These are phyloP conservation scores for Metarhizium rileyi DNA, from an alignment of 2,329 filamentous ascomycete genomes.

Conservation along the genomic window DNA sequence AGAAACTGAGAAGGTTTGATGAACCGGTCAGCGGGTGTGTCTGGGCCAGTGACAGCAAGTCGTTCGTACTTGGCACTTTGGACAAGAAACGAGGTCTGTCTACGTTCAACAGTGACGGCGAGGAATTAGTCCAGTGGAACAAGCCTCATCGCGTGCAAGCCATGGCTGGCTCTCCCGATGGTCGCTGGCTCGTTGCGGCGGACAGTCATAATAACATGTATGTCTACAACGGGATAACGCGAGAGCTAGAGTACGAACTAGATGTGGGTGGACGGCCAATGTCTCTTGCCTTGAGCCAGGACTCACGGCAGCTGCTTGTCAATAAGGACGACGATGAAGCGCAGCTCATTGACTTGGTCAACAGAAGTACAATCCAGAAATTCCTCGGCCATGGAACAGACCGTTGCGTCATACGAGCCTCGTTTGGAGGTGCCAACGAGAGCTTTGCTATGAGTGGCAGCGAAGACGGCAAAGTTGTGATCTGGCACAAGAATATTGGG, in stretches of 20 bases:
- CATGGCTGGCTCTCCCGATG: slow-evolving; percentile 72
- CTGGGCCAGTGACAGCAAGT: slow-evolving; percentile 72
- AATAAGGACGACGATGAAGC: slow-evolving; percentile 72
- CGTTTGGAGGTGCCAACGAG: slow-evolving; percentile 83
- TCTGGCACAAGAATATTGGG: slow-evolving; percentile 85
- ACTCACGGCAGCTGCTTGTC: slow-evolving; percentile 73
- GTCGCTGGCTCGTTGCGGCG: slow-evolving; percentile 69
- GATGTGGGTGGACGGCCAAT: slow-evolving; percentile 57
- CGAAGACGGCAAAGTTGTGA: slow-evolving; percentile 68
- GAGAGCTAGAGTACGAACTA: slow-evolving; percentile 66
- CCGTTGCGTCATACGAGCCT: slow-evolving; percentile 68
- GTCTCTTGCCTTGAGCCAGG: slow-evolving; percentile 70
- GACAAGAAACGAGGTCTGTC: slow-evolving; percentile 57
- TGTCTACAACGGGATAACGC: slow-evolving; percentile 71
- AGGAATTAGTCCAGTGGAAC: slow-evolving; percentile 55
- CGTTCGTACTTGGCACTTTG: slow-evolving; percentile 71
- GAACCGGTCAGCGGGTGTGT: slow-evolving; percentile 81
- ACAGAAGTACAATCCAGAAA: slow-evolving; percentile 59
- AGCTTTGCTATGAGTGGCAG: slow-evolving; percentile 88
- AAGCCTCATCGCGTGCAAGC: slow-evolving; percentile 72
- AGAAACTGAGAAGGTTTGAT: slow-evolving; percentile 59
- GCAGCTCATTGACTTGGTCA: slow-evolving; percentile 67
- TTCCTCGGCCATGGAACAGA: slow-evolving; percentile 70
- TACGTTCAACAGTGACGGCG: slow-evolving; percentile 59
- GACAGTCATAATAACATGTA: slow-evolving; percentile 62